phyloP scores from a whole-genome alignment of 352 stramenopile species.

The Phytopythium chamaehyphon region DNA sequence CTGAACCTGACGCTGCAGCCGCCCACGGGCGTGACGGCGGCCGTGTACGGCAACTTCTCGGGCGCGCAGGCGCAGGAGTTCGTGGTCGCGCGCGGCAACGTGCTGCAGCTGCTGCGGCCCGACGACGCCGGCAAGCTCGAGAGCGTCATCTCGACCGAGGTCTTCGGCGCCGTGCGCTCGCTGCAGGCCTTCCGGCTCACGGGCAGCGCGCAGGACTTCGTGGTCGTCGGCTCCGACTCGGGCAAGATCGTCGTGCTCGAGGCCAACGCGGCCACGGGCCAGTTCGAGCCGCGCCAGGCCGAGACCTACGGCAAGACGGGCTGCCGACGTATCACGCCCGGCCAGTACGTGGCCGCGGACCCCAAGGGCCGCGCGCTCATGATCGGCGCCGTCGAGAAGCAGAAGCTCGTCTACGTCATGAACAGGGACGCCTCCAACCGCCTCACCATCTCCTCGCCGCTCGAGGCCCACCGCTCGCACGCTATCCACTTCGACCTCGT shows the following conservation, averaged over 20 bases:
- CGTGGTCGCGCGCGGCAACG: conserved; percentile 90
- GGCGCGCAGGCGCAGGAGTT: conserved; percentile 92
- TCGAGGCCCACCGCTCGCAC: conserved; percentile 97
- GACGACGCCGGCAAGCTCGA: conserved; percentile 69
- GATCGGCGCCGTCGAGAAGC: conserved; percentile 96
- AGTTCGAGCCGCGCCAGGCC: conserved; percentile 87
- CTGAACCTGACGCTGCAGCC: conserved; percentile 88
- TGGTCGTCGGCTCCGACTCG: conserved; percentile 95
- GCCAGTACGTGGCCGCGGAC: conserved; percentile 97
- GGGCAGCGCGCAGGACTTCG: conserved; percentile 91
- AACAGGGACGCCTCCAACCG: conserved; percentile 93
- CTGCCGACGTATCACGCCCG: conserved; percentile 95
- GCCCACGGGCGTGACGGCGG: conserved; percentile 73
- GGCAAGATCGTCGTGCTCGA: conserved; percentile 96
- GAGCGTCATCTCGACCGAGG: conserved; percentile 76
- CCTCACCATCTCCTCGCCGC: conserved; percentile 96
- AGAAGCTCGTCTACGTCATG: conserved; percentile 99
- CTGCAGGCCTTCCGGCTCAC: conserved; percentile 88
- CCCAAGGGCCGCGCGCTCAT: conserved; percentile 97
- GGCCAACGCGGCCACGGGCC: conserved; percentile 77
- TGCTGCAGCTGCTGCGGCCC: conserved; percentile 92
- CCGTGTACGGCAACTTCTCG: conserved; percentile 92
- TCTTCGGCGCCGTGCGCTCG: conserved; percentile 92
- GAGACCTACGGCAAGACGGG: conserved; percentile 97
- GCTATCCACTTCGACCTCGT: conserved; percentile 94